Conservation (phyloP, 2,329 filamentous ascomycete species). For the Pleomassaria siparia region DNA sequence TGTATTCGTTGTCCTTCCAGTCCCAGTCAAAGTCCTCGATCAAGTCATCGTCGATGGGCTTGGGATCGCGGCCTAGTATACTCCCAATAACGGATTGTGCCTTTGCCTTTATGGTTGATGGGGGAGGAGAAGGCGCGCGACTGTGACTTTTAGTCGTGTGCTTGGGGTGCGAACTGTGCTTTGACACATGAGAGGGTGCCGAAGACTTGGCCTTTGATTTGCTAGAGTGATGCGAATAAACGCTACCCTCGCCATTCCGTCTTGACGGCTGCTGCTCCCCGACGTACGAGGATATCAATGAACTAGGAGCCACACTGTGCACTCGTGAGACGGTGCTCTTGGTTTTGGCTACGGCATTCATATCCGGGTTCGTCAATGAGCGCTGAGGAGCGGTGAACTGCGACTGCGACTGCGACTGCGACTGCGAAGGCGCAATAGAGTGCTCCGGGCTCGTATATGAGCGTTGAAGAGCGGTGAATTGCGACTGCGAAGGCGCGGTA, state of each 20-base stretch:
- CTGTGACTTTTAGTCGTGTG: conserved; percentile 25
- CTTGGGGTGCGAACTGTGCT: conserved; percentile 25
- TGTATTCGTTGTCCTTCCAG: conserved; percentile 27
- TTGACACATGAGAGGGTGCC: conserved; percentile 27
- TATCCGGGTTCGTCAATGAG: conserved; percentile 34
- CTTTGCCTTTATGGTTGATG: conserved; percentile 20
- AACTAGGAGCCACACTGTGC: conserved; percentile 29
- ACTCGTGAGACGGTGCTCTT: conserved; percentile 20
- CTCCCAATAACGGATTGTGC: conserved; percentile 38
- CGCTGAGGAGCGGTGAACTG: conserved; percentile 28
- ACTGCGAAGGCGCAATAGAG: background rate
- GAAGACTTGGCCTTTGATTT: conserved; percentile 39
- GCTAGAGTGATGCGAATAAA: conserved; percentile 36
- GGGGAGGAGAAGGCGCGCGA: conserved; percentile 25
- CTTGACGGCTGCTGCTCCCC: conserved; percentile 29
- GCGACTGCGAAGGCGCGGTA: conserved; percentile 9
- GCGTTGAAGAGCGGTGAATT: conserved; percentile 28
- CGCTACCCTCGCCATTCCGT: conserved; percentile 33
- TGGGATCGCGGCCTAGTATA: conserved; percentile 37
- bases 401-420: background rate
- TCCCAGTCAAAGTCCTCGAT: conserved; percentile 42
- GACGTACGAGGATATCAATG: conserved; percentile 42
- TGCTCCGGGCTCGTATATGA: conserved; percentile 35
- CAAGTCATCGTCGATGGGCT: conserved; percentile 25
- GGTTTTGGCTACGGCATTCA: conserved; percentile 25